A percentile compares a stretch with the other conserved stretches of the same genome.
Evolutionary conservation across 805 yeast species (phyloP).

Genomic region (Yarrowia porcina): DNA sequence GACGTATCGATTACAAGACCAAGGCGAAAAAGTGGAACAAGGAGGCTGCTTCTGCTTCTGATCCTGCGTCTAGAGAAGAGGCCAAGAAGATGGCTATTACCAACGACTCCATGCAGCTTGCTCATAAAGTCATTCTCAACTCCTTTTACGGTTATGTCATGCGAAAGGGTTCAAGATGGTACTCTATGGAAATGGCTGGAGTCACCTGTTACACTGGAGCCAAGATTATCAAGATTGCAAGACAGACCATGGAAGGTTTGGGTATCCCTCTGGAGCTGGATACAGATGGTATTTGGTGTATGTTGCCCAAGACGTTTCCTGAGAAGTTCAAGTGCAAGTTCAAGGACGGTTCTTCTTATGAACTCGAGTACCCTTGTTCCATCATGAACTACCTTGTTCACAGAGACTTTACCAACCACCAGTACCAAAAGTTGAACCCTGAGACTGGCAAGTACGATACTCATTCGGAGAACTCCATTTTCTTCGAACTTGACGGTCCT

Average conservation of each 20-base stretch:
- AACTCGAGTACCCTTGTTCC: slow-evolving; percentile 88
- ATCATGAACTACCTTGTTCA: slow-evolving; percentile 95
- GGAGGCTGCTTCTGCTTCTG: slow-evolving; percentile 55
- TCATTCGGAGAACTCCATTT: slow-evolving; percentile 85
- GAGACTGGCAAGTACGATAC: slow-evolving; percentile 66
- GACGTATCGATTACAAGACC: slow-evolving; percentile 93
- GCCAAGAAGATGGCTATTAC: slow-evolving; percentile 91
- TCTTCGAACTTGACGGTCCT: slow-evolving; percentile 98
- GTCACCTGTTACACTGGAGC: slow-evolving; percentile 98
- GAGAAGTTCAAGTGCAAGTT: slow-evolving; percentile 73
- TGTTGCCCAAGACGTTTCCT: slow-evolving; percentile 87
- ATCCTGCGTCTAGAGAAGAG: slow-evolving; percentile 69
- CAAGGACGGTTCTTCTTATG: slow-evolving; percentile 72
- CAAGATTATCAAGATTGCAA: slow-evolving; percentile 95
- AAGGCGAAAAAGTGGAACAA: slow-evolving; percentile 93
- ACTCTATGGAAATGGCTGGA: slow-evolving; percentile 99
- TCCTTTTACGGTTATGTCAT: slow-evolving; percentile 97
- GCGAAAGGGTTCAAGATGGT: slow-evolving; percentile 99
- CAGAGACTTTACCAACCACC: slow-evolving; percentile 85
- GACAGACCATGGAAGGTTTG: slow-evolving; percentile 81
- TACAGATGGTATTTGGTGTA: slow-evolving; percentile 99
- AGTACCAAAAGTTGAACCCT: slow-evolving; percentile 85
- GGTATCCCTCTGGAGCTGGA: slow-evolving; percentile 96
- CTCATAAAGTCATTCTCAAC: slow-evolving; percentile 93
- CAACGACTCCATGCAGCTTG: slow-evolving; percentile 92